phyloP scores from a whole-genome alignment of 306 rosid genomes.

The Rosa chinensis region DNA sequence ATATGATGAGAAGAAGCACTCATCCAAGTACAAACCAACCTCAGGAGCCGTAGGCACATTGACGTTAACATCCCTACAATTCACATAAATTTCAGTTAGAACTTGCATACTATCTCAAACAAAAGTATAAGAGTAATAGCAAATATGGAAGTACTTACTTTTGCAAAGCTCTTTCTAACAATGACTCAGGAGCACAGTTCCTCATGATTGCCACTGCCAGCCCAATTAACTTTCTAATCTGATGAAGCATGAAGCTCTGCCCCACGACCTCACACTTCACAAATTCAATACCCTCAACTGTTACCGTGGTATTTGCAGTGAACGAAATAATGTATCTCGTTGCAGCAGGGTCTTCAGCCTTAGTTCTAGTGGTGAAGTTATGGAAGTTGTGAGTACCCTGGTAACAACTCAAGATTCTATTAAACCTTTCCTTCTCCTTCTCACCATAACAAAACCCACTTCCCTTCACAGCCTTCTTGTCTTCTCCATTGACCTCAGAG shows the following conservation, averaged over 20 bases:
- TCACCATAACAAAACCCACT: slow-evolving; percentile 61
- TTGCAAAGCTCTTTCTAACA: slow-evolving; percentile 67
- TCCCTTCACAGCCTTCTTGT: slow-evolving; percentile 33
- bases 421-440: slow-evolving; percentile 72
- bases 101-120: slow-evolving; percentile 9
- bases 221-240: slow-evolving; percentile 92
- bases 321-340: slow-evolving; percentile 71
- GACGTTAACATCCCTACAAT: slow-evolving; percentile 65
- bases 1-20: slow-evolving; percentile 81
- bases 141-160: slow-evolving; percentile 45
- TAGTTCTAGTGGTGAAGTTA: slow-evolving; percentile 92
- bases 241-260: slow-evolving; percentile 99
- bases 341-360: slow-evolving; percentile 84
- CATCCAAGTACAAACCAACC: slow-evolving; percentile 88
- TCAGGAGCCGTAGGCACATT: slow-evolving; percentile 98
- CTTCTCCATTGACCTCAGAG: slow-evolving; percentile 35
- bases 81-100: slow-evolving; percentile 6
- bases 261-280: slow-evolving; percentile 92
- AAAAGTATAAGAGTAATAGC: background rate
- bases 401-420: slow-evolving; percentile 58
- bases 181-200: slow-evolving; percentile 70
- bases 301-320: slow-evolving; percentile 43
- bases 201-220: slow-evolving; percentile 90
- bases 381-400: slow-evolving; percentile 95
- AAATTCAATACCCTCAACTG: slow-evolving; percentile 71